Conservation (phyloP, 2,329 filamentous ascomycete species). For the Pseudogymnoascus sp. region DNA sequence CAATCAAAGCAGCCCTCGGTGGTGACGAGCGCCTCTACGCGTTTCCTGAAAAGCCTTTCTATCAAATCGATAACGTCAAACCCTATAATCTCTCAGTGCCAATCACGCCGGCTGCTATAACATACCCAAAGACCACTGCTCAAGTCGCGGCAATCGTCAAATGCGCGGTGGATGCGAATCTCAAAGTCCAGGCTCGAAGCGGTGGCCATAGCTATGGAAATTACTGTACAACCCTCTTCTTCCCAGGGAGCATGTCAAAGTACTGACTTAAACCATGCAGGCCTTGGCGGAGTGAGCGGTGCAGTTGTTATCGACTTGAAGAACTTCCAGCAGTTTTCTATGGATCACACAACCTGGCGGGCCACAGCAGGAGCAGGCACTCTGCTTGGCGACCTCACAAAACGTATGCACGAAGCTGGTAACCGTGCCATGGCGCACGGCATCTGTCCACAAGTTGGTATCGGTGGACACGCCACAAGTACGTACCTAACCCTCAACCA, state of each 20-base stretch:
- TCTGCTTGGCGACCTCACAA: conserved; percentile 44
- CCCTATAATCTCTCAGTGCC: conserved; percentile 20
- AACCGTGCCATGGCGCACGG: conserved; percentile 53
- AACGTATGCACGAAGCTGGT: conserved; percentile 42
- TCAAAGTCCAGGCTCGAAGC: conserved; percentile 43
- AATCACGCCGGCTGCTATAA: conserved; percentile 19
- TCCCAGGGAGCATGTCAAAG: neutral
- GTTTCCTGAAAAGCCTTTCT: conserved; percentile 17
- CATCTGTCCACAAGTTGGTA: conserved; percentile 51
- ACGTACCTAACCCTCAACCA: conserved; percentile 32
- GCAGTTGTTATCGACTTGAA: conserved; percentile 47
- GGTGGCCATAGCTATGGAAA: conserved; percentile 50
- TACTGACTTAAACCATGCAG: conserved; percentile 15
- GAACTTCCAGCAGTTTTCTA: conserved; percentile 45
- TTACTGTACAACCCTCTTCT: conserved; percentile 25
- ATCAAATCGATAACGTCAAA: conserved; percentile 16
- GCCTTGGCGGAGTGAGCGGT: conserved; percentile 44
- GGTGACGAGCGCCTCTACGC: conserved; percentile 17
- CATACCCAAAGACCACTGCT: conserved; percentile 25
- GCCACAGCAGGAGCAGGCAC: conserved; percentile 49
- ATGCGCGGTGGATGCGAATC: conserved; percentile 35
- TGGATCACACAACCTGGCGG: conserved; percentile 45
- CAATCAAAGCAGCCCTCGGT: conserved; percentile 12
- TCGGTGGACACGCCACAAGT: conserved; percentile 50
- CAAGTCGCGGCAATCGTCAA: conserved; percentile 37